Conservation (phyloP, 495 filamentous ascomycete species). For the Podospora pseudoanserina region DNA sequence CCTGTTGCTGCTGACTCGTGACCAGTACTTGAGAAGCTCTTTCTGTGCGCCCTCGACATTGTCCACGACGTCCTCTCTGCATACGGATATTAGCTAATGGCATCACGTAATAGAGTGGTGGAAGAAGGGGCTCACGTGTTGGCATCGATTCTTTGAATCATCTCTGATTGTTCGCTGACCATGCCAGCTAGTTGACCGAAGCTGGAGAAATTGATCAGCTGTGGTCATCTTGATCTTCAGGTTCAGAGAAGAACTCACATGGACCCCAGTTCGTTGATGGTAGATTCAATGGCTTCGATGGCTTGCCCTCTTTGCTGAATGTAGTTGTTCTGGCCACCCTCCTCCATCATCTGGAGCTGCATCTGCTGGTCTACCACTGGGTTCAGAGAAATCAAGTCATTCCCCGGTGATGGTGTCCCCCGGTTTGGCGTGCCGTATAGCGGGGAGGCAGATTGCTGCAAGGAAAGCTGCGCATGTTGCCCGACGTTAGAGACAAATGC, state of each 20-base stretch:
- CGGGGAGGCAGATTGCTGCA: conserved; percentile 71
- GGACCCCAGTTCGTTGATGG: conserved; percentile 87
- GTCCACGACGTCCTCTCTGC: conserved; percentile 75
- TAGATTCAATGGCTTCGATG: conserved; percentile 94
- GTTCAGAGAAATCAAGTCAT: conserved; percentile 82
- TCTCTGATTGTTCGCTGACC: conserved; percentile 95
- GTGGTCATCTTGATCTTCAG: neutral
- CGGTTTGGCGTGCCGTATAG: conserved; percentile 78
- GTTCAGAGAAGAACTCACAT: conserved; percentile 45
- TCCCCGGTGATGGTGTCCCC: conserved; percentile 51
- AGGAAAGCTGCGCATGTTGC: conserved; percentile 54
- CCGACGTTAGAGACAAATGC: conserved; percentile 92
- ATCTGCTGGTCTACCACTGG: conserved; percentile 84
- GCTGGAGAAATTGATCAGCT: conserved; percentile 12
- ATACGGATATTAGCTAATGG: conserved; percentile 38
- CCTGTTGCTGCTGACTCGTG: conserved; percentile 83
- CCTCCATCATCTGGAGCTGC: conserved; percentile 88
- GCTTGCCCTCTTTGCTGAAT: conserved; percentile 92
- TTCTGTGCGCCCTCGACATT: conserved; percentile 95
- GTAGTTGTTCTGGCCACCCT: conserved; percentile 81
- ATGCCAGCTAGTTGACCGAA: conserved; percentile 96
- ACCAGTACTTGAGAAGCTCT: conserved; percentile 96
- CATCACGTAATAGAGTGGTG: neutral
- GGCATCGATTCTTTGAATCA: conserved; percentile 89
- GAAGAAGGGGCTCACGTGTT: conserved; percentile 55